A percentile compares a stretch with the other conserved stretches of the same genome.
Conservation (phyloP, 2,329 filamentous ascomycete genomes). For the Geosmithia putterillii region DNA sequence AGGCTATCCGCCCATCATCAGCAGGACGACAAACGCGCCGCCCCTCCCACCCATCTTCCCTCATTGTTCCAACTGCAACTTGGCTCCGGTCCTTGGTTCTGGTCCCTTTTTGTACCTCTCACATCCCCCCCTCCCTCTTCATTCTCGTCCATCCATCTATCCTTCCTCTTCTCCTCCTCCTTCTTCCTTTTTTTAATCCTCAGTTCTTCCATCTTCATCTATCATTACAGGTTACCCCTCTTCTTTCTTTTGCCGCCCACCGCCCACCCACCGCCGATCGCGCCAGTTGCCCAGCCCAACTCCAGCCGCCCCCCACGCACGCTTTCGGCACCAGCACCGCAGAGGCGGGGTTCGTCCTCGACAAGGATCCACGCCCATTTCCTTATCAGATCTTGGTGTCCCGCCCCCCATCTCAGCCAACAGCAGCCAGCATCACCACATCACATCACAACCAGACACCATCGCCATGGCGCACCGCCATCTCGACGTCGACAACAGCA, state of each 20-base stretch:
- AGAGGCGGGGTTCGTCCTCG: background rate
- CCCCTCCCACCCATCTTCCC: background rate
- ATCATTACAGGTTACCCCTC: no score
- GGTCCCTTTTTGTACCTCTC: background rate
- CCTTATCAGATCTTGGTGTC: background rate
- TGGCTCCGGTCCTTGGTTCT: background rate
- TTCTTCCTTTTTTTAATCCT: background rate
- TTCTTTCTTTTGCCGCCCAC: background rate
- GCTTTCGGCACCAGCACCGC: background rate
- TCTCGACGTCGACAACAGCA: background rate
- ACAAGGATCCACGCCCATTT: background rate
- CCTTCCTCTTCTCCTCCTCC: background rate
- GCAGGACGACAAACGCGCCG: no score
- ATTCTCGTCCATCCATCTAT: no score
- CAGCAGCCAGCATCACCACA: background rate
- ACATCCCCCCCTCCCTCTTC: background rate
- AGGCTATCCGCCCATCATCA: background rate
- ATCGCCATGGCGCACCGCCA: background rate
- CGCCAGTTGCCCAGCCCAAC: background rate
- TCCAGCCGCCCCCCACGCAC: background rate
- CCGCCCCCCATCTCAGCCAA: background rate
- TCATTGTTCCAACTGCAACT: background rate
- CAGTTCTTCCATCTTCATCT: background rate
- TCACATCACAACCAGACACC: slow-evolving; percentile 2
- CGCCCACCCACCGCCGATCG: background rate